Base-by-base conservation (phyloP, 345 rosid species). In the Ailanthus altissimus region DNA sequence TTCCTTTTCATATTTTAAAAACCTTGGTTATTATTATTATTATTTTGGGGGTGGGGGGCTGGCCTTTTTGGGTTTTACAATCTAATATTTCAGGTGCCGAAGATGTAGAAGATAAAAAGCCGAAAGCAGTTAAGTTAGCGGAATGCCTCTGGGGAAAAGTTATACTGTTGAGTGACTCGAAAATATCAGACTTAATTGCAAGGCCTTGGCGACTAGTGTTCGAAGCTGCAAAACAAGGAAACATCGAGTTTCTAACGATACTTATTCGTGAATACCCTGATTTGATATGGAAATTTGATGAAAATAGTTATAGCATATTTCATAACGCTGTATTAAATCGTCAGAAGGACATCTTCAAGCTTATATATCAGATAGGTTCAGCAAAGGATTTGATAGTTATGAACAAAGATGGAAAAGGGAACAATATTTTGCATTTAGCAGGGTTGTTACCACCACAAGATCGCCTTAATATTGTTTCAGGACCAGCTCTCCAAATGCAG, bases 261-360 rank as follows among this genome's bases (percentile, higher is more conserved):
- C 38, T 32, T 32, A 32, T 32, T 32, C 38, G 38, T 32, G 38
- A 32, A 32, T 32, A 32, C 3, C 38, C 38, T 32, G 38, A 32
- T 32, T 3, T 32, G 38, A 32, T 32, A 32, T 32, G 38, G 38
- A 32, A 32, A 32, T 32, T 32, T 40, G 20, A 65, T 10, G 70
- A 65, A 5, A 7, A 42, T 0, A 13, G 9, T 25, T 3, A 49
- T 14, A 68, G 40, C 73, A 81, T 81, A 56, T 81, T 81, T 59
- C 84, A 78, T 16, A 46, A 78, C 5, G 75, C 81, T 21, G 71
- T 78, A 15, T 10, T 28, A 51, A 12, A 74, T n/a, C 76, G 81
- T 9, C 76, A 71, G 2, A 78, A 69, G 62, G 43, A 56, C 21
- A 64, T 78, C 70, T 81, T 81, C 38, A 32, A 32, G 38, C 38